These are phyloP conservation scores for Fagopyrum tataricum DNA, from an alignment of 148 eudicot species.

Conservation along the genomic window DNA sequence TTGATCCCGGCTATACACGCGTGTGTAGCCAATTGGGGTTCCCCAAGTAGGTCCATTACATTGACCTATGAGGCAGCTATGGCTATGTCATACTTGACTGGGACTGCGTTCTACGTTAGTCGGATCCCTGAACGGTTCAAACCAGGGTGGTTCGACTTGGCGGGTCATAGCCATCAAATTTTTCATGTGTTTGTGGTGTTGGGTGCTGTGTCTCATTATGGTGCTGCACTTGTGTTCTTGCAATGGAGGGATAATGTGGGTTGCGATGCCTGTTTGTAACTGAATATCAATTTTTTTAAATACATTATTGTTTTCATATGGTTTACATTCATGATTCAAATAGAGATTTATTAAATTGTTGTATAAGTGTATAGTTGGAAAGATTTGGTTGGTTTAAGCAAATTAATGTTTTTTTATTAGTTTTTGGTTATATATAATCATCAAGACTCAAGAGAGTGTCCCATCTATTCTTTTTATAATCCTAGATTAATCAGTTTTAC, in stretches of 20 bases:
- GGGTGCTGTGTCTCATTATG: constrained; percentile 89
- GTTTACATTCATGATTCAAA: not conserved
- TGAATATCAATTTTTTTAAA: not conserved
- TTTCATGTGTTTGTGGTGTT: constrained; percentile 83
- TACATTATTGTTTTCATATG: not conserved
- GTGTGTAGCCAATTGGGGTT: constrained; percentile 48
- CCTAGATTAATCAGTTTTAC: too few relatives aligned
- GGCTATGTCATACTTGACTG: constrained; percentile 65
- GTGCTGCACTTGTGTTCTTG: constrained; percentile 63
- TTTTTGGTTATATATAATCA: not conserved
- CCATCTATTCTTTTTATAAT: not conserved
- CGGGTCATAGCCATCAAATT: constrained; percentile 92
- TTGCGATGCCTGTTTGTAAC: constrained; percentile 23
- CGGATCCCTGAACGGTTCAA: constrained; percentile 87
- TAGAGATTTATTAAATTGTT: not conserved
- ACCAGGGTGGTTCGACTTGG: constrained; percentile 85
- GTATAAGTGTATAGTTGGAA: constrained; percentile 10
- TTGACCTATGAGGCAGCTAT: constrained; percentile 60
- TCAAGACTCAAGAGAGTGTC: not conserved
- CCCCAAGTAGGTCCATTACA: constrained; percentile 52
- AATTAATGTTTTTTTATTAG: not conserved
- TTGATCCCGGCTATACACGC: constrained; percentile 67
- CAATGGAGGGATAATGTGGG: constrained; percentile 44
- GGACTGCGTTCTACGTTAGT: constrained; percentile 66
- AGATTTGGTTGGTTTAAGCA: not conserved